Percentiles rank a stretch among this genome's conserved stretches.
Evolutionary conservation across 106 monocot genomes (phyloP).

Genomic region (Chionographis japonica): DNA sequence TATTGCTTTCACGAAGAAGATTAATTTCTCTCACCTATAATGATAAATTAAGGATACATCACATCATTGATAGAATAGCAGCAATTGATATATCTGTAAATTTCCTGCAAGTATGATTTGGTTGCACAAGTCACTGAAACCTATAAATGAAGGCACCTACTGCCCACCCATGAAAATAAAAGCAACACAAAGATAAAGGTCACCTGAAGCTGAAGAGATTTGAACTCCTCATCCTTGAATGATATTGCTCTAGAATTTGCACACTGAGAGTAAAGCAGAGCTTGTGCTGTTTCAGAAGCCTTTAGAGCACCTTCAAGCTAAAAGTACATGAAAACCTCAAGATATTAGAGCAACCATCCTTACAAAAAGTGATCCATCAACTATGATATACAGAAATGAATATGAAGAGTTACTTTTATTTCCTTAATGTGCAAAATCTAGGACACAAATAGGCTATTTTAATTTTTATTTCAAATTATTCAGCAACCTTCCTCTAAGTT

Average conservation of each 20-base stretch:
- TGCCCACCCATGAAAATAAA: background rate
- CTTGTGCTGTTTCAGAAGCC: conserved; percentile 64
- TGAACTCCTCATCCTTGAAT: conserved; percentile 82
- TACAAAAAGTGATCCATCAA: too few species aligned
- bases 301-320: conserved; percentile 74
- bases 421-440: too few species aligned
- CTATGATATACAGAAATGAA: too few species aligned
- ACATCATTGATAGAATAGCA: too few species aligned
- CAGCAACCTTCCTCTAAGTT: too few species aligned
- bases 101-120: too few species aligned
- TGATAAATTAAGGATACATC: background rate
- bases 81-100: too few species aligned
- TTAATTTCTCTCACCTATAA: conserved; percentile 86
- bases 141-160: background rate
- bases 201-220: conserved; percentile 85
- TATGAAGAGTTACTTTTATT: too few species aligned
- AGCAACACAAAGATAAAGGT: background rate
- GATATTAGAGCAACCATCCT: background rate
- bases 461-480: too few species aligned
- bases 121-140: background rate
- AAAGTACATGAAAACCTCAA: conserved; percentile 1
- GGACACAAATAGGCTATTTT: too few species aligned
- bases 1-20: conserved; percentile 93
- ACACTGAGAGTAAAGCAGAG: conserved; percentile 48
- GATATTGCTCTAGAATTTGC: conserved; percentile 44